A percentile compares a stretch with the other conserved stretches of the same genome.
These are phyloP conservation scores for Papiliotrema nemorosa DNA, from an alignment of 1,284 basidiomycete species.

Conservation along the genomic window DNA sequence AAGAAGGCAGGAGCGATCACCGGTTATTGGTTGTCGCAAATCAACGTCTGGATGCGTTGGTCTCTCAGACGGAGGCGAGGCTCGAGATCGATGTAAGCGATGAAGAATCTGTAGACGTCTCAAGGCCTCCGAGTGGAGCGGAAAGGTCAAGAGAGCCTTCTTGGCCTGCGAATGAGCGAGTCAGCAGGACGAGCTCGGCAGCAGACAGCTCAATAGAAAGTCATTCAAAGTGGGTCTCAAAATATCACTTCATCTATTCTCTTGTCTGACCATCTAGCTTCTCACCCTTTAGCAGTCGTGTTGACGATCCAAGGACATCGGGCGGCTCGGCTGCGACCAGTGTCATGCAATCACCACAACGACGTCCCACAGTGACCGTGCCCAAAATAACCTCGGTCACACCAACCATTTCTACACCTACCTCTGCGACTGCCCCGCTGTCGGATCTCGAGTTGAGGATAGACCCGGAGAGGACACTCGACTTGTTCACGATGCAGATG, in stretches of 20 bases:
- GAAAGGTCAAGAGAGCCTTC: constrained; percentile 22
- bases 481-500: constrained; percentile 94
- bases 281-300: constrained; percentile 44
- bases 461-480: constrained; percentile 72
- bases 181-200: constrained; percentile 38
- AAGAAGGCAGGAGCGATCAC: constrained; percentile 84
- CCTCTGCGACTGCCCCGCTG: constrained; percentile 53
- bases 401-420: constrained; percentile 4
- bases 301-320: constrained; percentile 38
- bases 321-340: constrained; percentile 38
- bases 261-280: constrained; percentile 29
- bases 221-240: constrained; percentile 36
- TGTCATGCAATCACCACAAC: constrained; percentile 34
- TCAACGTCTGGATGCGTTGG: constrained; percentile 71
- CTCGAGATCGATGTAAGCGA: constrained; percentile 48
- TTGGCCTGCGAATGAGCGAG: constrained; percentile 33
- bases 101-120: constrained; percentile 18
- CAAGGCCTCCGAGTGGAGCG: constrained; percentile 4
- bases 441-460: constrained; percentile 77
- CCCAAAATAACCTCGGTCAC: constrained; percentile 8
- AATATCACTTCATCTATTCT: constrained; percentile 4
- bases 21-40: constrained; percentile 73
- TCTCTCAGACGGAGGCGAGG: constrained; percentile 65
- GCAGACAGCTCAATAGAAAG: constrained; percentile 39
- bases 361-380: constrained; percentile 19